These are phyloP conservation scores for Mycena metata DNA, from an alignment of 768 basidiomycete genomes.

Conservation along the genomic window DNA sequence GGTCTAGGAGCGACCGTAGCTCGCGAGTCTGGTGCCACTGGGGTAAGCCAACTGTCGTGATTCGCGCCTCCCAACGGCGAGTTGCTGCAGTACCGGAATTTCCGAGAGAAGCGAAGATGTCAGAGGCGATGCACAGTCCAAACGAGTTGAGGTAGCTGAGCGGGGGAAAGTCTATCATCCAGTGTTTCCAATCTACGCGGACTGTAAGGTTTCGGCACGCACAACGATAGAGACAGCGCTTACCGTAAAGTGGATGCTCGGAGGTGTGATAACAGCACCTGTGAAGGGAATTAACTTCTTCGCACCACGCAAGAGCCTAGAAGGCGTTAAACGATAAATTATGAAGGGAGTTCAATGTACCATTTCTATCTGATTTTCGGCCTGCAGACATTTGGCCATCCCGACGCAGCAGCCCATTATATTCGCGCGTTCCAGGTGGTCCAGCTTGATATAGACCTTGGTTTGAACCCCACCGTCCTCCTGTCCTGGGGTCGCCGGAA, in stretches of 20 bases:
- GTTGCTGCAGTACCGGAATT: conserved; percentile 19
- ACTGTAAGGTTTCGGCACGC: background rate
- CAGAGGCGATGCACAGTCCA: conserved; percentile 16
- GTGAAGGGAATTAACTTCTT: conserved; percentile 17
- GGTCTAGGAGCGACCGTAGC: conserved; percentile 19
- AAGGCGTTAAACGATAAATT: background rate
- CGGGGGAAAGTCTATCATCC: background rate
- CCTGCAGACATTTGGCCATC: conserved; percentile 11
- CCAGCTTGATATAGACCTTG: background rate
- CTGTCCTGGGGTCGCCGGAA: background rate
- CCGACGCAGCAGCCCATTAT: conserved; percentile 29
- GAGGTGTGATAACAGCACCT: conserved; percentile 3
- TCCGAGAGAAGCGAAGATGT: conserved; percentile 5
- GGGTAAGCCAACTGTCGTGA: conserved; percentile 22
- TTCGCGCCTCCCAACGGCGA: conserved; percentile 8
- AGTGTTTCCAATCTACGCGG: conserved; percentile 12
- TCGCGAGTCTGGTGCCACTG: conserved; percentile 30
- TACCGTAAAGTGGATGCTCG: conserved; percentile 14
- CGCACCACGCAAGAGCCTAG: conserved; percentile 28
- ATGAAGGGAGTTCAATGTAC: background rate
- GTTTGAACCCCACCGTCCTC: background rate
- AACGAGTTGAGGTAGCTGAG: background rate
- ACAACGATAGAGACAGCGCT: background rate
- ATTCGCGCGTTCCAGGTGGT: conserved; percentile 3
- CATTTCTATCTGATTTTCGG: conserved; percentile 17